Evolutionary conservation across 768 basidiomycete species (phyloP).

Genomic region (Macrolepiota fuliginosa): DNA sequence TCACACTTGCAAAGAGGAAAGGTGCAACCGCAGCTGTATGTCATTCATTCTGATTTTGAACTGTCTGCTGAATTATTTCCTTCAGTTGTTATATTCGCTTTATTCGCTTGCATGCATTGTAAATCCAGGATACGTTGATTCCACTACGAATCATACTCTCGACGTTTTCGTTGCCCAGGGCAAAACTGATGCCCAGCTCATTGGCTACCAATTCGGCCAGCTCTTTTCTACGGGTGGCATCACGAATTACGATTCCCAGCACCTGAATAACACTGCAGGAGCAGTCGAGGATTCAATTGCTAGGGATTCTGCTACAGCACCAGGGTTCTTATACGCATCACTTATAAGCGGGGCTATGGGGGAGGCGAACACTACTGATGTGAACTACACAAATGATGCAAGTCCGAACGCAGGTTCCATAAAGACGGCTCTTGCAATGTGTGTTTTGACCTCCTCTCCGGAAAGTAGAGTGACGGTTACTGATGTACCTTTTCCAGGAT

Average conservation of each 20-base stretch:
- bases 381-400: constrained; percentile 25
- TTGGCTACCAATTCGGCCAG: constrained; percentile 59
- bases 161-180: constrained; percentile 76
- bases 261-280: constrained; percentile 52
- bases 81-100: constrained; percentile 74
- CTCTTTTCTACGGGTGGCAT: constrained; percentile 48
- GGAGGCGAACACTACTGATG: constrained; percentile 52
- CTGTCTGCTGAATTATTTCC: neutral
- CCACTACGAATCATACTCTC: constrained; percentile 47
- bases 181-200: constrained; percentile 52
- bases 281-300: constrained; percentile 42
- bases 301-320: constrained; percentile 38
- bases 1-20: constrained; percentile 73
- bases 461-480: neutral
- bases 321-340: constrained; percentile 70
- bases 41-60: constrained; percentile 10
- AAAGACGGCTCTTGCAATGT: constrained; percentile 81
- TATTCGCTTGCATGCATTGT: constrained; percentile 72
- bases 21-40: constrained; percentile 81
- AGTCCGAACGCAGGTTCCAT: constrained; percentile 17
- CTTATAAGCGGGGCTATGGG: constrained; percentile 25
- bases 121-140: constrained; percentile 65
- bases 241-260: constrained; percentile 58
- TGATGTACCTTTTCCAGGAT: constrained; percentile 47
- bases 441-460: constrained; percentile 17